A percentile compares a stretch with the other conserved stretches of the same genome.
Evolutionary conservation across 768 basidiomycete genomes (phyloP).

Genomic region (Collybiopsis confluens): DNA sequence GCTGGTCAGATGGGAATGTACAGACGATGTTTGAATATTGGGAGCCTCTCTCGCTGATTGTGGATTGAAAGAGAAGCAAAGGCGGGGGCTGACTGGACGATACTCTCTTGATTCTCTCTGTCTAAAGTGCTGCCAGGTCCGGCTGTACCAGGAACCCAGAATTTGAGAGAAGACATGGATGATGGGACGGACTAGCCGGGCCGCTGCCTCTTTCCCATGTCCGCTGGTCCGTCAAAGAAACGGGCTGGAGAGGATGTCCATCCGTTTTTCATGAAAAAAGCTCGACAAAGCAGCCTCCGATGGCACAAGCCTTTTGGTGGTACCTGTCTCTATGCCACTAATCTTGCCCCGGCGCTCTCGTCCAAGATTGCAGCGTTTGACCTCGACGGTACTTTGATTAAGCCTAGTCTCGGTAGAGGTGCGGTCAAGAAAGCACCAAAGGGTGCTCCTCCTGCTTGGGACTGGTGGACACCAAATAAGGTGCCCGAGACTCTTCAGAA

Average conservation of each 20-base stretch:
- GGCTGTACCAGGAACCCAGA: slow-evolving; percentile 87
- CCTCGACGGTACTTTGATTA: slow-evolving; percentile 68
- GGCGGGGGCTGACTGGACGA: slow-evolving; percentile 62
- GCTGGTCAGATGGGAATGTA: slow-evolving; percentile 10
- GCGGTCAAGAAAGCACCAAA: slow-evolving; percentile 4
- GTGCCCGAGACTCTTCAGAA: slow-evolving; percentile 49
- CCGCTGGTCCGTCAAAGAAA: slow-evolving; percentile 1
- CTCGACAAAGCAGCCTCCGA: slow-evolving; percentile 6
- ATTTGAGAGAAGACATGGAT: slow-evolving; percentile 47
- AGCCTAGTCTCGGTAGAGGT: slow-evolving; percentile 18
- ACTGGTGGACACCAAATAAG: slow-evolving; percentile 46
- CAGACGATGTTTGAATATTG: slow-evolving; percentile 87
- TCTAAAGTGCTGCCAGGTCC: slow-evolving; percentile 88
- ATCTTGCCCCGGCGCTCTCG: slow-evolving; percentile 24
- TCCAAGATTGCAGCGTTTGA: slow-evolving; percentile 59
- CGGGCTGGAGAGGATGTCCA: slow-evolving; percentile 19
- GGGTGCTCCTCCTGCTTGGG: slow-evolving; percentile 9
- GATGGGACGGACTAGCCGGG: not conserved
- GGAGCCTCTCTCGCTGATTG: slow-evolving; percentile 75
- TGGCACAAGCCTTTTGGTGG: slow-evolving; percentile 25
- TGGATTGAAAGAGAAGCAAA: slow-evolving; percentile 59
- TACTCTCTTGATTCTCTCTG: slow-evolving; percentile 70
- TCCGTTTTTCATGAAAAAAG: slow-evolving; percentile 29
- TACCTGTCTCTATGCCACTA: slow-evolving; percentile 30
- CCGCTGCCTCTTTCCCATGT: too few species aligned